These are phyloP conservation scores for Eucalyptus curtisii DNA, from an alignment of 345 rosid genomes.

Conservation along the genomic window DNA sequence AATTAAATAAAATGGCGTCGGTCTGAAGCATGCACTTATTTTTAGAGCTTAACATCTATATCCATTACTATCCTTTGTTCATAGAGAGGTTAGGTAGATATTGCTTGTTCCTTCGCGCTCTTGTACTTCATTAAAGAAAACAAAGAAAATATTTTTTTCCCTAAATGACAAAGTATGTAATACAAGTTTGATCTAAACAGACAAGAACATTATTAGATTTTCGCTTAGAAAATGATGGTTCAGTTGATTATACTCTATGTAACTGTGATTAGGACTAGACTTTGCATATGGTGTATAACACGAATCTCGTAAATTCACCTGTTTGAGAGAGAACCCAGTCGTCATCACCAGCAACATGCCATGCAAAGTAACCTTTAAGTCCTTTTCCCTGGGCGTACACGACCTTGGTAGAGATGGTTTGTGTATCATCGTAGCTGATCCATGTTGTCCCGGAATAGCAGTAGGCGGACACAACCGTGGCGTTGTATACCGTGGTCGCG, in stretches of 20 bases:
- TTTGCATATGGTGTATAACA: background rate
- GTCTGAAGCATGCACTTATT: background rate
- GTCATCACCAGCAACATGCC: constrained; percentile 49
- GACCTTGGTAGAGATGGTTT: constrained; percentile 34
- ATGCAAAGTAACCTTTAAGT: constrained; percentile 62
- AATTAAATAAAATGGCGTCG: background rate
- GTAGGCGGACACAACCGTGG: constrained; percentile 32
- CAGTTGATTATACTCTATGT: background rate
- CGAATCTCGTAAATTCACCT: background rate
- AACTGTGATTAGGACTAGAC: background rate
- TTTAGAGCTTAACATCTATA: background rate
- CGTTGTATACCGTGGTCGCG: constrained; percentile 27
- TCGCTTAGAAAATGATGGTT: background rate
- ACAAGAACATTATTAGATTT: accelerated
- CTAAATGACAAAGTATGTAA: accelerated
- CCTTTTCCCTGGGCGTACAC: constrained; percentile 27
- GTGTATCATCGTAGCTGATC: constrained; percentile 47
- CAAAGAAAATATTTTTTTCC: background rate
- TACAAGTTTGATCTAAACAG: background rate
- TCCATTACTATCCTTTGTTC: accelerated
- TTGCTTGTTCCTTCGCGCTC: background rate
- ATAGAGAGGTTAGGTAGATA: background rate
- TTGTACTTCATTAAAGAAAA: background rate
- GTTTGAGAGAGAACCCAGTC: constrained; percentile 20
- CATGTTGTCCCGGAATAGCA: constrained; percentile 34